A percentile compares a stretch with the other conserved stretches of the same genome.
Evolutionary conservation across 805 yeast species (phyloP).

Genomic region (Hanseniaspora occidentalis): DNA sequence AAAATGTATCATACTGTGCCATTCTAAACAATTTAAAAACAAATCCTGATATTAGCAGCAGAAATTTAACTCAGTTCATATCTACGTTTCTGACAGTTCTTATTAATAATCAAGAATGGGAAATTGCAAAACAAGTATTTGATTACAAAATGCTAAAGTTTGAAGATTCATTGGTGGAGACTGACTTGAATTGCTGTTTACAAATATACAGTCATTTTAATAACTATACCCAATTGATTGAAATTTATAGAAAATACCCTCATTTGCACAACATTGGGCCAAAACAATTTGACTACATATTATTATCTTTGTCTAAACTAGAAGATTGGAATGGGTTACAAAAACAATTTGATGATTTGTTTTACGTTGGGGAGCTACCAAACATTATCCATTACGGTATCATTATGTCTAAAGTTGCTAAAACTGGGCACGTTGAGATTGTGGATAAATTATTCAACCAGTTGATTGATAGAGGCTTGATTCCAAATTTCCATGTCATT

Average conservation of each 20-base stretch:
- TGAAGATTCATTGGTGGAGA: background rate
- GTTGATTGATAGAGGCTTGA: slow-evolving; percentile 31
- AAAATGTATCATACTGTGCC: background rate
- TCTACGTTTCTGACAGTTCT: background rate
- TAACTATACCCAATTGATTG: background rate
- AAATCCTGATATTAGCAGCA: background rate
- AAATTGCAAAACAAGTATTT: background rate
- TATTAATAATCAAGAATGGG: background rate
- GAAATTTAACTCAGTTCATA: background rate
- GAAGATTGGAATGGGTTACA: slow-evolving; percentile 45
- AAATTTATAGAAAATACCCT: background rate
- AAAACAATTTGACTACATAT: slow-evolving; percentile 34
- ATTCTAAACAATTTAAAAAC: background rate
- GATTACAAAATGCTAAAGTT: background rate
- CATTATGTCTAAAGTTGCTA: slow-evolving; percentile 48
- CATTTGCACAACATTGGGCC: background rate
- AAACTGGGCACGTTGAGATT: slow-evolving; percentile 33
- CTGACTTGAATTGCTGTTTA: background rate
- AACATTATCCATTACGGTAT: slow-evolving; percentile 42
- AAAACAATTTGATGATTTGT: slow-evolving; percentile 41
- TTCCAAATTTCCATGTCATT: slow-evolving; percentile 28
- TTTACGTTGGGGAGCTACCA: slow-evolving; percentile 42
- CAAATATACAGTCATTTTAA: background rate
- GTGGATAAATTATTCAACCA: slow-evolving; percentile 40
- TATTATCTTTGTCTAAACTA: slow-evolving; percentile 32